Percentiles rank a stretch among this genome's conserved stretches.
Conservation (phyloP, 228 moss, liverwort and hornwort species). For the Sphagnum magellanicum region DNA sequence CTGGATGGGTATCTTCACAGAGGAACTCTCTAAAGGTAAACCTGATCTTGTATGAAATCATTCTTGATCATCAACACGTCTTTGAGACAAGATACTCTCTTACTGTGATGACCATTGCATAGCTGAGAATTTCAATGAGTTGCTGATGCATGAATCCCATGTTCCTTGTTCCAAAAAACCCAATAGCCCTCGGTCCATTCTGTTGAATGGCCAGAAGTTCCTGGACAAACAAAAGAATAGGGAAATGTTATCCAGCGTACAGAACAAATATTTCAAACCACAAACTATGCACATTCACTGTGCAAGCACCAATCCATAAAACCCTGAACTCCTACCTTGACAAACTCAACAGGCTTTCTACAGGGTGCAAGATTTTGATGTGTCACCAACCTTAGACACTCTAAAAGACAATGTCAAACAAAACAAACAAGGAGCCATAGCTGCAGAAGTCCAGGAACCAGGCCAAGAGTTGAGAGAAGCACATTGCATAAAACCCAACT, state of each 20-base stretch:
- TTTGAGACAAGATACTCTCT: conserved; percentile 10
- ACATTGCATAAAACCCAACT: too few species aligned
- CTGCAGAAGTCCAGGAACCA: background rate
- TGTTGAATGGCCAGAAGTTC: conserved; percentile 94
- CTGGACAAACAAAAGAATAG: conserved; percentile 18
- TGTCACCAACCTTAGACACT: background rate
- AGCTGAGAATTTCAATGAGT: conserved; percentile 98
- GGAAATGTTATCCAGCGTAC: background rate
- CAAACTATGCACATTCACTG: background rate
- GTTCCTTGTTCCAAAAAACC: conserved; percentile 98
- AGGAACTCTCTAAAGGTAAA: background rate
- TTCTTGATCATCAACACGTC: too few species aligned
- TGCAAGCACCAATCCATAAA: background rate
- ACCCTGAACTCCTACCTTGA: background rate
- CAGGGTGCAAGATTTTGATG: background rate
- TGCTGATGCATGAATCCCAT: conserved; percentile 99
- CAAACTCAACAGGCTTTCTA: background rate
- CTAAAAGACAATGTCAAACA: background rate
- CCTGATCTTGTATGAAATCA: too few species aligned
- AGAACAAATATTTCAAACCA: background rate
- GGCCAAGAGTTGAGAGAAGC: background rate
- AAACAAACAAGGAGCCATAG: background rate
- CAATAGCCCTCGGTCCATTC: conserved; percentile 94
- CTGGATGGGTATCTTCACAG: background rate
- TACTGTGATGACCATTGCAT: conserved; percentile 99